Percentiles rank a stretch among this genome's conserved stretches.
Evolutionary conservation across 106 monocot species (phyloP).

Genomic region (Acanthochlamys bracteata): DNA sequence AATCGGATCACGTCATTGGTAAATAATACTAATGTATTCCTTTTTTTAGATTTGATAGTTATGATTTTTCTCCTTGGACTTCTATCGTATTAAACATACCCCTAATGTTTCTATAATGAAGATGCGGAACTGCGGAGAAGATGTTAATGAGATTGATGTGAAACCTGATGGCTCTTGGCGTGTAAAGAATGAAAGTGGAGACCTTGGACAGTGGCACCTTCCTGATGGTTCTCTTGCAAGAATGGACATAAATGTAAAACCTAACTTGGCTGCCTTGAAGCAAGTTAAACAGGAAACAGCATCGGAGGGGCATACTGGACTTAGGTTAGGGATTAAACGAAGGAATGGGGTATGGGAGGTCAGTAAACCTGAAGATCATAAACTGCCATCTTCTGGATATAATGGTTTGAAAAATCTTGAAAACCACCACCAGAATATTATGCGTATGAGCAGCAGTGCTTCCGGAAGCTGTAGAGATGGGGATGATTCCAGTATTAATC

Average conservation of each 20-base stretch:
- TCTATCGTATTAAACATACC: too few species aligned
- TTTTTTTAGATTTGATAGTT: background rate
- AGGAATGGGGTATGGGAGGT: slow-evolving; percentile 44
- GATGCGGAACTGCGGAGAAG: slow-evolving; percentile 73
- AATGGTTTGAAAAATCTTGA: slow-evolving; percentile 16
- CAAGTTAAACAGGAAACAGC: slow-evolving; percentile 38
- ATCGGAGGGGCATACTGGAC: slow-evolving; percentile 44
- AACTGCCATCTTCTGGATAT: slow-evolving; percentile 19
- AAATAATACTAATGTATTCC: slow-evolving; percentile 1
- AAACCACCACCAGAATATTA: slow-evolving; percentile 17
- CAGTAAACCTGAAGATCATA: slow-evolving; percentile 30
- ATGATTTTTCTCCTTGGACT: too few species aligned
- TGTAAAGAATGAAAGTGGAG: slow-evolving; percentile 52
- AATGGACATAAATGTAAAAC: slow-evolving; percentile 23
- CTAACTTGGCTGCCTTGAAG: slow-evolving; percentile 18
- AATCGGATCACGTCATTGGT: slow-evolving; percentile 86
- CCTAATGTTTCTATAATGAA: slow-evolving; percentile 6
- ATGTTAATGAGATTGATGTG: slow-evolving; percentile 75
- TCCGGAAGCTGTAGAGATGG: slow-evolving; percentile 43
- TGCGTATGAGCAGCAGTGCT: slow-evolving; percentile 34
- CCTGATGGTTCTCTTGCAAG: slow-evolving; percentile 58
- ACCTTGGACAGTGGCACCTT: slow-evolving; percentile 58
- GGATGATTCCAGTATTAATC: slow-evolving; percentile 50
- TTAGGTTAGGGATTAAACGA: slow-evolving; percentile 53
- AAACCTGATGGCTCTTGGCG: slow-evolving; percentile 95